Percentiles rank a stretch among this genome's conserved stretches.
phyloP scores from a whole-genome alignment of 2,329 filamentous ascomycete species.

The Graphiopsis chlorocephala region DNA sequence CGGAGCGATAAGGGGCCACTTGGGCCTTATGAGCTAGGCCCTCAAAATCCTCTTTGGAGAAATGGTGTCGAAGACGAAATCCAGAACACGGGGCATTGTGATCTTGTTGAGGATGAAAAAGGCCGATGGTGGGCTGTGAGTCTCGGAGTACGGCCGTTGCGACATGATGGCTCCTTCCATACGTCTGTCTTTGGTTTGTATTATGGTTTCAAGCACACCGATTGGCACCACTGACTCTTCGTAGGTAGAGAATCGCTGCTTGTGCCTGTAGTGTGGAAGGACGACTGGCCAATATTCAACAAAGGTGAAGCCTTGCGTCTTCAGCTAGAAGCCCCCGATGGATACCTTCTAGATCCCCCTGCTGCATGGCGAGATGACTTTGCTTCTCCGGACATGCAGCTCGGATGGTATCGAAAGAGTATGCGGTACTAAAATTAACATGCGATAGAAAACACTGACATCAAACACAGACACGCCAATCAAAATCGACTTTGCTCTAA shows the following conservation, averaged over 20 bases:
- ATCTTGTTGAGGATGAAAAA: slow-evolving; percentile 45
- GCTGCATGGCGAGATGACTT: slow-evolving; percentile 41
- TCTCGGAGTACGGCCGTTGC: slow-evolving; percentile 44
- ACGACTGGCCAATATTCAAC: slow-evolving; percentile 55
- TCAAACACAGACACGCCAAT: slow-evolving; percentile 45
- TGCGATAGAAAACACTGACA: not conserved
- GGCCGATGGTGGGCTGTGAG: slow-evolving; percentile 52
- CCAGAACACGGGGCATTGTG: slow-evolving; percentile 51
- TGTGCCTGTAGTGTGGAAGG: slow-evolving; percentile 48
- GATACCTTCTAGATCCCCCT: slow-evolving; percentile 25
- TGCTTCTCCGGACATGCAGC: slow-evolving; percentile 27
- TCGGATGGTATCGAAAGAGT: slow-evolving; percentile 44
- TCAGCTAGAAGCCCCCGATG: slow-evolving; percentile 30
- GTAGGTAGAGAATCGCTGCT: slow-evolving; percentile 53
- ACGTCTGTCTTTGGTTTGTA: slow-evolving; percentile 32
- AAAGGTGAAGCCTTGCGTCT: slow-evolving; percentile 39
- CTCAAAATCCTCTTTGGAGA: slow-evolving; percentile 54
- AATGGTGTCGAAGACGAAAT: slow-evolving; percentile 50
- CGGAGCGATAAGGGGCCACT: slow-evolving; percentile 53
- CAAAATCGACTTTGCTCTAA: slow-evolving; percentile 48
- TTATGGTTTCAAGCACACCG: slow-evolving; percentile 27
- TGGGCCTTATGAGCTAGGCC: slow-evolving; percentile 62
- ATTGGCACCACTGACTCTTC: not conserved
- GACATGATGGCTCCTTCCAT: slow-evolving; percentile 8
- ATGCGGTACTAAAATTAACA: slow-evolving; percentile 1